phyloP scores from a whole-genome alignment of 768 basidiomycete genomes.

The Lyophyllum semitale region DNA sequence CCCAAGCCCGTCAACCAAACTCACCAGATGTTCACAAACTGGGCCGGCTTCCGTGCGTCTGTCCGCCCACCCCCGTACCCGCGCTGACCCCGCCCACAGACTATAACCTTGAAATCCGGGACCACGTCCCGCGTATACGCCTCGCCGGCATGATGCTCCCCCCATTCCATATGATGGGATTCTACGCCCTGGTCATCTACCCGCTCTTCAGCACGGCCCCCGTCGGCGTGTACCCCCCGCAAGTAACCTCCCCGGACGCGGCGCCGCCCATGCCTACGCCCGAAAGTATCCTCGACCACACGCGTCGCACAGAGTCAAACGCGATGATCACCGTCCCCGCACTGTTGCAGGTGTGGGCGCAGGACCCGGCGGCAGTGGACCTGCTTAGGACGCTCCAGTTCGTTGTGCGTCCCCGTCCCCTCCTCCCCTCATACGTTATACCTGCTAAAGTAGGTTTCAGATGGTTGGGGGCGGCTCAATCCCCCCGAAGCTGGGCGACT shows the following conservation, averaged over 20 bases:
- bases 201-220: conserved; percentile 21
- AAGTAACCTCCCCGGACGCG: conserved; percentile 6
- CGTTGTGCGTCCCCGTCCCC: conserved; percentile 32
- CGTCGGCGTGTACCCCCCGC: conserved; percentile 27
- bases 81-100: neutral
- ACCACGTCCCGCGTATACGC: conserved; percentile 1
- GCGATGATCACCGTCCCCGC: conserved; percentile 26
- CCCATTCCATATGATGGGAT: conserved; percentile 30
- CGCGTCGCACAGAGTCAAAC: conserved; percentile 18
- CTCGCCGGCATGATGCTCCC: conserved; percentile 28
- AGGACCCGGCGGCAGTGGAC: conserved; percentile 19
- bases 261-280: conserved; percentile 34
- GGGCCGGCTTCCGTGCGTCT: conserved; percentile 26
- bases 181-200: conserved; percentile 23
- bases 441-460: conserved; percentile 30
- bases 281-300: conserved; percentile 30
- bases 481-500: conserved; percentile 29
- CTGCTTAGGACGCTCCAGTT: conserved; percentile 21
- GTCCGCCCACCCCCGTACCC: neutral
- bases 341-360: conserved; percentile 29
- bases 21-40: conserved; percentile 18
- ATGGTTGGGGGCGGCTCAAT: conserved; percentile 30
- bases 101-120: conserved; percentile 10
- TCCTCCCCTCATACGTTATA: no score
- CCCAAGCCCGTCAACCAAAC: conserved; percentile 34